Evolutionary conservation across 495 filamentous ascomycete species (phyloP).

Genomic region (Melanomma pulvis-pyrius): DNA sequence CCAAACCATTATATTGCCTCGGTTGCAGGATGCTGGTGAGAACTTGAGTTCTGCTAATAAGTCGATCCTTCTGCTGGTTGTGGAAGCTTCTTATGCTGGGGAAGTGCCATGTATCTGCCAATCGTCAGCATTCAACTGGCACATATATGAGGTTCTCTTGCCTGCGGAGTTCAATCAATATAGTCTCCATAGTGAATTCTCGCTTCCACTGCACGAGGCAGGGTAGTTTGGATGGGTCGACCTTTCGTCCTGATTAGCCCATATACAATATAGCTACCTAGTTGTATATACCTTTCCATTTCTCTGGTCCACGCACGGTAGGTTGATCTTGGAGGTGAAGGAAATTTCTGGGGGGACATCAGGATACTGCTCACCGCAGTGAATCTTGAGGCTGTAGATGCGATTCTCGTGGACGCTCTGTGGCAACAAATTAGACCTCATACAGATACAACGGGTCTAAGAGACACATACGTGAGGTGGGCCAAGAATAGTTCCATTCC

Average conservation of each 20-base stretch:
- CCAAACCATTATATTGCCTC: neutral
- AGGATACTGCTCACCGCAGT: slow-evolving; percentile 89
- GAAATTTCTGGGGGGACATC: slow-evolving; percentile 84
- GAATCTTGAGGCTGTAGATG: slow-evolving; percentile 97
- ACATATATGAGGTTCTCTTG: slow-evolving; percentile 37
- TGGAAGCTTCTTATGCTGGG: slow-evolving; percentile 89
- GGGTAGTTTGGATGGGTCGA: slow-evolving; percentile 79
- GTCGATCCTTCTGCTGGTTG: slow-evolving; percentile 89
- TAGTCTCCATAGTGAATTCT: slow-evolving; percentile 89
- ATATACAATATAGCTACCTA: neutral
- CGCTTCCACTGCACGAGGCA: slow-evolving; percentile 87
- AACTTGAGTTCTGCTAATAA: slow-evolving; percentile 44
- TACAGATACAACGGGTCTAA: neutral
- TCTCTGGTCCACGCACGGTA: slow-evolving; percentile 81
- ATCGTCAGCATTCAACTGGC: slow-evolving; percentile 25
- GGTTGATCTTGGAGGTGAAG: slow-evolving; percentile 91
- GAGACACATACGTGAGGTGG: slow-evolving; percentile 80
- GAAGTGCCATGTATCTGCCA: slow-evolving; percentile 87
- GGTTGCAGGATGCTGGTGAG: neutral
- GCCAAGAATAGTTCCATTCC: slow-evolving; percentile 96
- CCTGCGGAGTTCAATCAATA: slow-evolving; percentile 87
- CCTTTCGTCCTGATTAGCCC: slow-evolving; percentile 53
- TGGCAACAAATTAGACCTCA: neutral
- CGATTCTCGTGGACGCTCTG: slow-evolving; percentile 97
- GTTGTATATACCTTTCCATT: slow-evolving; percentile 66